Base-by-base conservation (phyloP, 768 basidiomycete genomes). In the Erythrobasidium yunnanense region DNA sequence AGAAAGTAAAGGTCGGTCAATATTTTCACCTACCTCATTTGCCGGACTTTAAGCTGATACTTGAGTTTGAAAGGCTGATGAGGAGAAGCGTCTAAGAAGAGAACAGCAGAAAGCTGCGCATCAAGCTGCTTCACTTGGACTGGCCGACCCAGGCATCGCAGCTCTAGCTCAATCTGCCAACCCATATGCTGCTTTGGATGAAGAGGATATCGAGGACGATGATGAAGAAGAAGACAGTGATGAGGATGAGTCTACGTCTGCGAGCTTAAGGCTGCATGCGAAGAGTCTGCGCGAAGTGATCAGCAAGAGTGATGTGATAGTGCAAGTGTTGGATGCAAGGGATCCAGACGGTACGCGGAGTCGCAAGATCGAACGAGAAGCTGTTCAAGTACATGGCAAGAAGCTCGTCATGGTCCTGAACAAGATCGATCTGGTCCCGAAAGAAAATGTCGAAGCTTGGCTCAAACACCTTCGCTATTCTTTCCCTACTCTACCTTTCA, bases 281-380 rank as follows among this genome's bases (percentile, higher is more conserved):
- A 71, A 71, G 68, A 70, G 69, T 54, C 77, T 97, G 23, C 85
- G 90, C 77, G 90, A 88, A 77, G 93, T 99, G 49, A 86, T 97
- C 67, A 91, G 95, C 69, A 81, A 91, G 73, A 86, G 87, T 69
- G 92, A 97, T 74, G 87, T 99, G 32, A 77, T 97, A 55, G 80
- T 97, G 49, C 85, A 80, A 71, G 79, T 80, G 0, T 80, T 97
- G 17, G 95, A 97, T 77, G 92, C 92, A 0, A 80, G 93, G 42
- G 93, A 97, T 78, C 93, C 95, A 1, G 87, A 93, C 66, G 92
- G 93, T 0, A 92, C 90, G 45, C 78, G 93, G 70, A 93, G 90
- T 76, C 81, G 86, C 55, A 80, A 93, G 38, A 90, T 97, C 2
- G 95, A 99, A 75, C 89, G 93, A 73, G 92, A 95, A 68, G 42